Base-by-base conservation (phyloP, 257 asterid genomes). In the Buddleja alternifolia region DNA sequence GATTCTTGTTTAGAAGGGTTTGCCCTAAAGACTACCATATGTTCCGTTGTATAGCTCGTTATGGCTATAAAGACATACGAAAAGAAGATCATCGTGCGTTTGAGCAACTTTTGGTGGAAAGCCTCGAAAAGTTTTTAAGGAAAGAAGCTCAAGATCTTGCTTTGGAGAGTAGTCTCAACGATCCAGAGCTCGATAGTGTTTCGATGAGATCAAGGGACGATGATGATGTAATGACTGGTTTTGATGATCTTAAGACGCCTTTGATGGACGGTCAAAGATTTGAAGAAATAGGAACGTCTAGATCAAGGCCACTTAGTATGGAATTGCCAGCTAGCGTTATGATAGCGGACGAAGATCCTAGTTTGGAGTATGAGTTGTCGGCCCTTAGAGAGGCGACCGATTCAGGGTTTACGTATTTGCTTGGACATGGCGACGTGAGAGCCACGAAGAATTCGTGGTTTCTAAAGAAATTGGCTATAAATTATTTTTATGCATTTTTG, bases 21-120 rank as follows among this genome's bases (percentile, higher is more conserved):
- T 81, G 98, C 63, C 98, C 97, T 0, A 91, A 85, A 75, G 96
- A 91, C 78, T 91, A 89, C 70, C 99, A 94, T 34, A 89, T 94
- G 88, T 94, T 94, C 79, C 93, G 91, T 1, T 94, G 99, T 77
- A 87, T 94, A 37, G 96, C 98, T 0, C 69, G 99, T 32, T 94
- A 94, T 45, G 99, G 99, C 3, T 94, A 91, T 67, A 91, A 94
- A 65, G 99, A 94, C 71, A 79, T 94, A 19, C 56, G 95, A 23
- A 94, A 94, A 73, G 97, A 94, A 73, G 96, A 94, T 41, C 99
- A 89, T 78, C 86, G 58, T 1, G 87, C 86, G 0, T 94, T 94
- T 36, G 97, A 91, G 84, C 92, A 85, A 51, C 93, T 87, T 46
- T 73, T 94, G 54, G 88, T 94, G 11, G 92, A 81, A 44, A 89